These are phyloP conservation scores for Trifolium pratense DNA, from an alignment of 306 rosid genomes.

Conservation along the genomic window DNA sequence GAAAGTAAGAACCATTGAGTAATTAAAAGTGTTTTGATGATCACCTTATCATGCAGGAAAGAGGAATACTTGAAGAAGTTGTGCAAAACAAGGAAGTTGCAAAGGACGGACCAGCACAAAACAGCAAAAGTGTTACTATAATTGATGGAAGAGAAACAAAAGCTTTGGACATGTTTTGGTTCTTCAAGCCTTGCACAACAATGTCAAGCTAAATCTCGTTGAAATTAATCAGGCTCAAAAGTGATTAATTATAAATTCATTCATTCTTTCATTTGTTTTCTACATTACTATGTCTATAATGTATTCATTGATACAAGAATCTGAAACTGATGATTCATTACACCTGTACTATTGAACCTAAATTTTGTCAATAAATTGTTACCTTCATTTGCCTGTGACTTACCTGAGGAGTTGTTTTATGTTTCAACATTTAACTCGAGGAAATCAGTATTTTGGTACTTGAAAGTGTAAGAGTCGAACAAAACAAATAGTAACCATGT, in stretches of 20 bases:
- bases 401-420: background rate
- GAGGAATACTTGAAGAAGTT: conserved; percentile 61
- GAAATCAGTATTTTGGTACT: background rate
- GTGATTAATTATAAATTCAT: conserved; percentile 26
- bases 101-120: conserved; percentile 51
- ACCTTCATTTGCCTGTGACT: background rate
- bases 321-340: conserved; percentile 46
- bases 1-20: no score
- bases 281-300: no score
- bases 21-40: background rate
- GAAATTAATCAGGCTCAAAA: conserved; percentile 10
- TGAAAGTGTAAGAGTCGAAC: no score
- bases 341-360: conserved; percentile 38
- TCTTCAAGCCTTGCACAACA: conserved; percentile 97
- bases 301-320: conserved; percentile 27
- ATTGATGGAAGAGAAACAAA: conserved; percentile 72
- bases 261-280: conserved; percentile 60
- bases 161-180: conserved; percentile 88
- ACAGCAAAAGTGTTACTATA: conserved; percentile 45
- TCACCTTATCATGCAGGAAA: conserved; percentile 54
- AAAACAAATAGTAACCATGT: no score
- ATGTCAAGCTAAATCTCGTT: conserved; percentile 48
- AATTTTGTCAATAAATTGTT: conserved; percentile 14
- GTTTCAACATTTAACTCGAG: background rate
- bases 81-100: conserved; percentile 53